Evolutionary conservation across 139 green algal species (phyloP).

Genomic region (Tetradesmus lagerheimii): DNA sequence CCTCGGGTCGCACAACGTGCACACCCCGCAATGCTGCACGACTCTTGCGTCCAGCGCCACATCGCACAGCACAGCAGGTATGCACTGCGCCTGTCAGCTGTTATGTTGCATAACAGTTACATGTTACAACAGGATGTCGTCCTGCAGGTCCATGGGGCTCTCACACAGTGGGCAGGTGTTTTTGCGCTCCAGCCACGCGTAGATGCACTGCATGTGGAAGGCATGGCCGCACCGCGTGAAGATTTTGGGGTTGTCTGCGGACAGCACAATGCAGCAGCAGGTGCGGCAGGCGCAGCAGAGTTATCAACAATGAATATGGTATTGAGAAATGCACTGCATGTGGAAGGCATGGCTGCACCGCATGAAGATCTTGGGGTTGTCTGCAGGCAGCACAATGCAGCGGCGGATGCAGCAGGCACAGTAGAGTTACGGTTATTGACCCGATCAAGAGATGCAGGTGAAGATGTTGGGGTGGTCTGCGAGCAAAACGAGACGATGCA

Average conservation of each 20-base stretch:
- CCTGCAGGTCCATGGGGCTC: slow-evolving; percentile 62
- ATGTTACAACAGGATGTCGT: slow-evolving; percentile 36
- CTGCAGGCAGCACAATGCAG: slow-evolving; percentile 49
- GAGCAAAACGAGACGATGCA: neutral
- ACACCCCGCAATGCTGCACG: neutral
- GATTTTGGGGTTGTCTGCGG: slow-evolving; percentile 90
- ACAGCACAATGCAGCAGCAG: neutral
- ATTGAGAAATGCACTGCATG: slow-evolving; percentile 93
- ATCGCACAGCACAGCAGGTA: neutral
- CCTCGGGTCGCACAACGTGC: neutral
- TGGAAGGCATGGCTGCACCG: slow-evolving; percentile 93
- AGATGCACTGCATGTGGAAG: slow-evolving; percentile 95
- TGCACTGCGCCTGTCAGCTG: neutral
- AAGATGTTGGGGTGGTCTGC: slow-evolving; percentile 91
- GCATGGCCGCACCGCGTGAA: slow-evolving; percentile 87
- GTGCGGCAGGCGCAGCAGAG: too few species aligned
- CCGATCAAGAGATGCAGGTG: slow-evolving; percentile 96
- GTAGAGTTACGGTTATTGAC: too few species aligned
- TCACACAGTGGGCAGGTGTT: slow-evolving; percentile 87
- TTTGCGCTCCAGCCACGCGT: slow-evolving; percentile 90
- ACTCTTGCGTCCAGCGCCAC: too few species aligned
- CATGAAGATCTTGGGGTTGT: slow-evolving; percentile 91
- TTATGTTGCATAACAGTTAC: neutral
- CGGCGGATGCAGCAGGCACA: neutral
- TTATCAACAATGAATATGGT: too few species aligned